These are phyloP conservation scores for Colletotrichum costaricense DNA, from an alignment of 2,329 filamentous ascomycete species.

Conservation along the genomic window DNA sequence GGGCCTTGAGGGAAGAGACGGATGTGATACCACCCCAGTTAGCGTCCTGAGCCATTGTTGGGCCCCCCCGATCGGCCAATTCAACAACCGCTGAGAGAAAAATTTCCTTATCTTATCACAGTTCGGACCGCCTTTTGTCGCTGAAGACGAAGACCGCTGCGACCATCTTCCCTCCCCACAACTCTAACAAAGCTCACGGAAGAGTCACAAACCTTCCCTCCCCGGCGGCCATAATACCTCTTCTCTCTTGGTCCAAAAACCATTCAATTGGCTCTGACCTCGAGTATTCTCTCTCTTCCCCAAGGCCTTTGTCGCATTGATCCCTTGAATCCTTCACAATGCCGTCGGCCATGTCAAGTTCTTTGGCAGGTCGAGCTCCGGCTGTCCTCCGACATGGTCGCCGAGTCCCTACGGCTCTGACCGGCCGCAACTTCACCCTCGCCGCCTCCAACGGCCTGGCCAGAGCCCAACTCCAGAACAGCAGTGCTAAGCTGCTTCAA, in stretches of 20 bases:
- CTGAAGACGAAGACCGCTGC: slow-evolving; percentile 28
- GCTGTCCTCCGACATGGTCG: slow-evolving; percentile 67
- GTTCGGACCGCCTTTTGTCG: slow-evolving; percentile 33
- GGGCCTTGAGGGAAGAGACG: slow-evolving; percentile 7
- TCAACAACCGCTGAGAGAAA: slow-evolving; percentile 34
- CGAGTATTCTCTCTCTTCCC: slow-evolving; percentile 16
- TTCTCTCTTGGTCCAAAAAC: slow-evolving; percentile 32
- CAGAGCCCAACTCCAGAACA: slow-evolving; percentile 47
- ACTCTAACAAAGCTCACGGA: slow-evolving; percentile 29
- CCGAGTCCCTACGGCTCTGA: slow-evolving; percentile 58
- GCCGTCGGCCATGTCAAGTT: slow-evolving; percentile 52
- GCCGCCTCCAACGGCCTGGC: slow-evolving; percentile 47
- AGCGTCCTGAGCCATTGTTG: slow-evolving; percentile 28
- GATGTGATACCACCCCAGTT: slow-evolving; percentile 20
- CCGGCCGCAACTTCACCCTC: slow-evolving; percentile 56
- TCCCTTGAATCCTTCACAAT: slow-evolving; percentile 41
- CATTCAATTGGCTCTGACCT: slow-evolving; percentile 37
- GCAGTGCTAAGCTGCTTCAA: slow-evolving; percentile 46
- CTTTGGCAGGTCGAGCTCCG: slow-evolving; percentile 67
- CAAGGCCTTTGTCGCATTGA: slow-evolving; percentile 24
- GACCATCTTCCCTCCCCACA: slow-evolving; percentile 23
- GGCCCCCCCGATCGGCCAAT: slow-evolving; percentile 30
- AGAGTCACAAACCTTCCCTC: slow-evolving; percentile 35
- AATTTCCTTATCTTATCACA: slow-evolving; percentile 39
- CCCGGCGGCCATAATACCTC: slow-evolving; percentile 27